phyloP scores from a whole-genome alignment of 441 rosid genomes.

The Jatropha multifida region DNA sequence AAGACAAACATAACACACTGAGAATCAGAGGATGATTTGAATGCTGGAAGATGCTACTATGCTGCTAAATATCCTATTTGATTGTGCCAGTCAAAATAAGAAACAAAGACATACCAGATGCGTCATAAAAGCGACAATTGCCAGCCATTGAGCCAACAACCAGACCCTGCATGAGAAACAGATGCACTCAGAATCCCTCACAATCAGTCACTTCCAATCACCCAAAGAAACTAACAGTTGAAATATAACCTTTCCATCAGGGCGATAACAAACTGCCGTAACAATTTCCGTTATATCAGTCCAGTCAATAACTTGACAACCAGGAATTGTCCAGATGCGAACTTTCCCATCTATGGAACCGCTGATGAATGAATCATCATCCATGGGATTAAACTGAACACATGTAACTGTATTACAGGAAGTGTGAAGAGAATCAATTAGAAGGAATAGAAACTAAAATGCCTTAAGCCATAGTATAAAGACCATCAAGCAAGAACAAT shows the following conservation, averaged over 20 bases:
- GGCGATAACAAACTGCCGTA: slow-evolving; percentile 83
- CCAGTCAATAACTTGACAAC: slow-evolving; percentile 79
- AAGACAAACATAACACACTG: not conserved
- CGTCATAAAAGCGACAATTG: slow-evolving; percentile 62
- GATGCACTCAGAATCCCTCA: not conserved
- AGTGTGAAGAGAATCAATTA: slow-evolving; percentile 6
- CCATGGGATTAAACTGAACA: slow-evolving; percentile 83
- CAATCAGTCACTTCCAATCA: not conserved
- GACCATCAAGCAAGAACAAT: not conserved
- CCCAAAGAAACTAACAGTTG: not conserved
- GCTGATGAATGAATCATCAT: slow-evolving; percentile 76
- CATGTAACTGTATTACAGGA: slow-evolving; percentile 63
- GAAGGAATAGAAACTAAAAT: slow-evolving; percentile 6
- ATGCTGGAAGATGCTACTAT: not conserved
- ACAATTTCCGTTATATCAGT: slow-evolving; percentile 70
- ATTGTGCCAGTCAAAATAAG: not conserved
- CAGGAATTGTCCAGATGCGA: slow-evolving; percentile 76
- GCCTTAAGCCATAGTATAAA: not conserved
- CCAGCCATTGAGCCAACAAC: slow-evolving; percentile 74
- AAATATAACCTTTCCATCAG: slow-evolving; percentile 76
- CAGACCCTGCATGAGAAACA: slow-evolving; percentile 48
- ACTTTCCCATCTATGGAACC: slow-evolving; percentile 97
- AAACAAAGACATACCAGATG: slow-evolving; percentile 44
- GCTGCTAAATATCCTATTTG: not conserved
- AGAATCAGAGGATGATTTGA: not conserved